Evolutionary conservation across 2,329 filamentous ascomycete species (phyloP).

Genomic region (Pseudogymnoascus sp.): DNA sequence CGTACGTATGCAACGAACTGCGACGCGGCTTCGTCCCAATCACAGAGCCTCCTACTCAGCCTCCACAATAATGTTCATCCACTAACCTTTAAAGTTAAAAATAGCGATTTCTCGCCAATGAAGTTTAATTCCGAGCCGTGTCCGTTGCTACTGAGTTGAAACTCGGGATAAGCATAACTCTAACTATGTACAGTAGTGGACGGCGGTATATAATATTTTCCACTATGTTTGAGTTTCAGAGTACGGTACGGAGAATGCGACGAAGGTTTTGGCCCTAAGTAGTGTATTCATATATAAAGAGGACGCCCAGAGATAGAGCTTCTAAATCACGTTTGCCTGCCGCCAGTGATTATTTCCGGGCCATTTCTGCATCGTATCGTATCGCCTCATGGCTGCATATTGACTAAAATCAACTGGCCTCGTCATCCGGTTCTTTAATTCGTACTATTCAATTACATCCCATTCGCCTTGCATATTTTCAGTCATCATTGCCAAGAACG

Average conservation of each 20-base stretch:
- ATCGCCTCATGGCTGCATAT: not conserved
- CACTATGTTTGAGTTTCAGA: not conserved
- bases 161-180: not conserved
- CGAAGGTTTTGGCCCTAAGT: not conserved
- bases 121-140: not conserved
- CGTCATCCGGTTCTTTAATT: not conserved
- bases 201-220: not conserved
- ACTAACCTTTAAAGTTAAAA: not conserved
- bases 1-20: not conserved
- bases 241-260: not conserved
- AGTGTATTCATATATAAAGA: not conserved
- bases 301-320: too few species aligned
- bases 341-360: not conserved
- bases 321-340: not conserved
- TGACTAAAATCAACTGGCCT: not conserved
- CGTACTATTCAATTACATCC: too few species aligned
- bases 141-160: not conserved
- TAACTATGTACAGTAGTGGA: not conserved
- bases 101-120: not conserved
- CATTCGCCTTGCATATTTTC: not conserved
- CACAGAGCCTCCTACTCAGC: constrained; percentile 3
- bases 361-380: not conserved
- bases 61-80: not conserved
- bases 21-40: not conserved
- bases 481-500: not conserved